Base-by-base conservation (phyloP, 2,329 filamentous ascomycete species). In the Colletotrichum camelliae region DNA sequence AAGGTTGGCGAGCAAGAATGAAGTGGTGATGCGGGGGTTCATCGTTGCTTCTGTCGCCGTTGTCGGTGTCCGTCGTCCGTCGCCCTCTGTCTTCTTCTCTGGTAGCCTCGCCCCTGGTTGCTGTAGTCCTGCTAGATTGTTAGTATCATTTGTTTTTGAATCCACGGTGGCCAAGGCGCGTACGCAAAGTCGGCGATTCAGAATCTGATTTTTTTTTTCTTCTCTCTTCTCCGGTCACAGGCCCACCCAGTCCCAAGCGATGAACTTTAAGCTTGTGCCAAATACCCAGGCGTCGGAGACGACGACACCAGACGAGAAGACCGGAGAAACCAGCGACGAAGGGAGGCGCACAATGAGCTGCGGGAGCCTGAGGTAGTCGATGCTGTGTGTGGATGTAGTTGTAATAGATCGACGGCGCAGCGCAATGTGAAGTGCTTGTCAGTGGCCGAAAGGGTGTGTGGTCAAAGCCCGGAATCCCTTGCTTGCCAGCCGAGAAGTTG, bases 1-100 rank as follows among this genome's bases (percentile, higher is more conserved):
- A n/a, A 96, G 88, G 83, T 96, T 95, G 77, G 89, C 91, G 79
- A 96, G 87, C 77, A 95, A 88, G 80, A 93, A 91, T 39, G 91
- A 93, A 3, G 91, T 93, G 15, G 88, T 90, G 74, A 87, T 77
- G 64, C 70, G 76, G 27, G 72, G 33, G 31, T 62, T 62, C 57
- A 72, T 75, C 31, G 75, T 57, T 60, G 29, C 33, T 58, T 18
- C 18, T 48, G 48, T 55, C 15, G 52, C 37, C 37, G 7, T 62
- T 27, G 9, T 27, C 21, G 67, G 35, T 9, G 64, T 33, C 7
- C 35, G 70, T 29, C 35, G 37, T 68, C 55, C 27, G 8, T 21
- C 31, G 5, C 24, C 58, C 58, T 61, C 29, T 35, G 9, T 31
- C 29, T 35, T 35, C 21, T 37, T 61, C 29, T 15, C 58, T 24